Percentiles rank a stretch among this genome's conserved stretches.
Evolutionary conservation across 106 monocot genomes (phyloP).

Genomic region (Allium cepa): DNA sequence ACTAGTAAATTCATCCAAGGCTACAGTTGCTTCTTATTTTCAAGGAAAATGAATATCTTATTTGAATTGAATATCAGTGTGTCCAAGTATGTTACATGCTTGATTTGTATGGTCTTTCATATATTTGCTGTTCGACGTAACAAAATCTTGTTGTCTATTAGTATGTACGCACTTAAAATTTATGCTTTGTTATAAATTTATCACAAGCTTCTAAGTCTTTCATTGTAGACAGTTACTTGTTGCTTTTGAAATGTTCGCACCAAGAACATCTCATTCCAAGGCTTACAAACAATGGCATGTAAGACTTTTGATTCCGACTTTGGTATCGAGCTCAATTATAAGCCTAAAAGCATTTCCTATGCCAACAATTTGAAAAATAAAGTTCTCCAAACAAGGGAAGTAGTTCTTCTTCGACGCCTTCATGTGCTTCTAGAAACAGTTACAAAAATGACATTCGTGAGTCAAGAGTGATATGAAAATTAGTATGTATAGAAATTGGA

Average conservation of each 20-base stretch:
- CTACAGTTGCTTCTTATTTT: too few species aligned
- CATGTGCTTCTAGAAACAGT: constrained; percentile 12
- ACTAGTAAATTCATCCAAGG: too few species aligned
- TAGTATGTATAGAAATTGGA: constrained; percentile 76
- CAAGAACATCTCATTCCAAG: constrained; percentile 18
- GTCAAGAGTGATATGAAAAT: constrained; percentile 48
- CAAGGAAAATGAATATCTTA: too few species aligned
- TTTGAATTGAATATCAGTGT: too few species aligned
- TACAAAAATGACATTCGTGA: constrained; percentile 54
- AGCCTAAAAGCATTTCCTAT: constrained; percentile 22
- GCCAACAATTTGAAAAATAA: constrained; percentile 15
- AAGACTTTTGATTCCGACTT: constrained; percentile 59
- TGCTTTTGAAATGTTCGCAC: constrained; percentile 2
- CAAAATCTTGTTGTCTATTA: too few species aligned
- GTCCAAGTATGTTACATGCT: too few species aligned
- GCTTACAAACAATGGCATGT: constrained; percentile 6
- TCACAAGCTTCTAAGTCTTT: not conserved
- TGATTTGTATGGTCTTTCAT: too few species aligned
- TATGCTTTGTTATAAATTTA: too few species aligned
- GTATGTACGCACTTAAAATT: too few species aligned
- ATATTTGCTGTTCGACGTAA: too few species aligned
- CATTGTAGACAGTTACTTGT: not conserved
- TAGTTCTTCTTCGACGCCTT: constrained; percentile 12
- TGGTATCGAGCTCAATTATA: constrained; percentile 15
- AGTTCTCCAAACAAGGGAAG: constrained; percentile 8